Base-by-base conservation (phyloP, 2,329 filamentous ascomycete species). In the Blumeriella jaapii region DNA sequence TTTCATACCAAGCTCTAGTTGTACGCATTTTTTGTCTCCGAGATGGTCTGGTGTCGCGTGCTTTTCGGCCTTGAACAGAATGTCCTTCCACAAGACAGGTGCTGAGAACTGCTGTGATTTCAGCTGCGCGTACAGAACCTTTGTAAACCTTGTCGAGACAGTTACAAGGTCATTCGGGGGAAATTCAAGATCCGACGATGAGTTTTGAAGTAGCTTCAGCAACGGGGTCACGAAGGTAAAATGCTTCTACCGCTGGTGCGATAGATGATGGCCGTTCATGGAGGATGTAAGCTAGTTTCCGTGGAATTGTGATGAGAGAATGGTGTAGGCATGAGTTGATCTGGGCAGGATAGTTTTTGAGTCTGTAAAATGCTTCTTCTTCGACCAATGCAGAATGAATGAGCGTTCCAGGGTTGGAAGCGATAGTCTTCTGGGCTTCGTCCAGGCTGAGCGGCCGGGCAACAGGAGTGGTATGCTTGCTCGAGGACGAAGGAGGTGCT, bases 61-160 rank as follows among this genome's bases (percentile, higher is more conserved):
- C 25, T 50, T 59, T 34, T 49, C 51, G 12, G 55, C 49, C 7
- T 53, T 31, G 2, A 46, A 40, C 43, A 61, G 50, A 32, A 60
- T 56, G 45, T 41, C 44, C 42, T 55, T 61, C 74, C 64, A 75
- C 23, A 49, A 61, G 16, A 65, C 62, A 2, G 75, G 75, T 0
- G 82, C 68, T 1, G 74, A 63, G 31, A 95, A 95, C 15, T 80
- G 71, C 55, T 98, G 91, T 11, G 83, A 86, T 41, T 79, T 81
- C 6, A 98, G 61, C 55, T 98, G 91, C 4, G 93, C 91, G 55
- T 83, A 98, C 2, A 93, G 74, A 0, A 93, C 78, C 55, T 78
- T 85, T 3, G 86, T 94, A 56, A 96, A 95, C 28, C 71, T 77
- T 18, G 83, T 72, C 49, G 82, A 87, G 17, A 84, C 64, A 0